Base-by-base conservation (phyloP, 2,329 filamentous ascomycete genomes). In the Xylariaceae sp. region DNA sequence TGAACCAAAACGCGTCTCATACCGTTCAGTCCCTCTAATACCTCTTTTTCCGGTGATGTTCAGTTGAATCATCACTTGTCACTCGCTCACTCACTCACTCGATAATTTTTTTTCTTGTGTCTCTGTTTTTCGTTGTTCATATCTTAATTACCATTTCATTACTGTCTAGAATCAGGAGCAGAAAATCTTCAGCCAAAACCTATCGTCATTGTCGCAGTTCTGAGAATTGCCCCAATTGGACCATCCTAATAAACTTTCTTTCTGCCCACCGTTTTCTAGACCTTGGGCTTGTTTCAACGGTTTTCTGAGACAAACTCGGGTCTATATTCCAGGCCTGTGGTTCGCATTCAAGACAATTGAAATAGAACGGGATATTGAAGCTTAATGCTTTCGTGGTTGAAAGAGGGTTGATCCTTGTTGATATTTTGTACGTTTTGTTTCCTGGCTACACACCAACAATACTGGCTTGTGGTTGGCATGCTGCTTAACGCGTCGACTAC, bases 1-100 rank as follows among this genome's bases (percentile, higher is more conserved):
- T 47, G 42, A 16, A 44, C 35, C 45, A 49, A 50, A 53, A 53
- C 54, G 53, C 53, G 52, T 54, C 53, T 48, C 35, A 42, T 43
- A 34, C 45, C 40, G 42, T 49, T 43, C 36, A 42, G 16, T 22
- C 34, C 20, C 23, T 41, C 37, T 23, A 2, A 3, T 17, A 40
- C 37, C 42, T 44, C 43, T 40, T n/a, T 25, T 44, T 19, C 38
- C 10, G 5, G 12, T 47, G n/a, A n/a, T n/a, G n/a, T n/a, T n/a
- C n/a, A n/a, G n/a, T n/a, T n/a, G n/a, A n/a, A n/a, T n/a, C n/a
- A n/a, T n/a, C n/a, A n/a, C n/a, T n/a, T n/a, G n/a, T 42, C 34
- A 32, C n/a, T 47, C 43, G n/a, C 45, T 55, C 42, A 48, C 40
- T 53, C 41, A 25, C 33, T 44, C 43, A 37, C 14, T 42, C 37